phyloP scores from a whole-genome alignment of 176 grass and related monocot species.

The Triticum dicoccoides region DNA sequence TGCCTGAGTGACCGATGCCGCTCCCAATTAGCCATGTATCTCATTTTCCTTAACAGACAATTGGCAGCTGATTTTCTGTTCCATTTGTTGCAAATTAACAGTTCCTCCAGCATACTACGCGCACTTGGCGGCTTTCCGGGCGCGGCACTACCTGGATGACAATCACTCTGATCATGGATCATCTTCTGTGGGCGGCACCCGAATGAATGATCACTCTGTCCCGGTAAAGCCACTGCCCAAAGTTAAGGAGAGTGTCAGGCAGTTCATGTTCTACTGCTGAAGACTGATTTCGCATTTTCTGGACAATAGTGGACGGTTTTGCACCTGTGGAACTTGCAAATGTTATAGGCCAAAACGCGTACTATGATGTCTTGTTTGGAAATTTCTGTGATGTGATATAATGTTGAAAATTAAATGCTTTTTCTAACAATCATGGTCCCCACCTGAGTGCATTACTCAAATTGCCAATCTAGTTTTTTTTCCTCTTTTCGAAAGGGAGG shows the following conservation, averaged over 20 bases:
- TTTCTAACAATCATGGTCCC: too few species aligned
- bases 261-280: constrained; percentile 86
- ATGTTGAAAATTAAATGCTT: neutral
- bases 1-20: neutral
- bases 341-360: neutral
- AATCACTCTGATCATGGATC: constrained; percentile 41
- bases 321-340: neutral
- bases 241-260: constrained; percentile 57
- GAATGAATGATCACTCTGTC: neutral
- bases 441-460: too few species aligned
- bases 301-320: neutral
- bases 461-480: too few species aligned
- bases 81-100: constrained; percentile 6
- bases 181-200: neutral
- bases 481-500: too few species aligned
- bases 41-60: neutral
- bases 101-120: constrained; percentile 92
- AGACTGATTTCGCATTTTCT: neutral
- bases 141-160: constrained; percentile 60
- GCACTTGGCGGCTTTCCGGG: constrained; percentile 64
- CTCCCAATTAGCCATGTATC: neutral
- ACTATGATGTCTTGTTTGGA: neutral
- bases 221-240: constrained; percentile 38
- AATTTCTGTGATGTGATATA: neutral
- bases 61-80: neutral